Conservation (phyloP, 2,329 filamentous ascomycete species). For the Apiospora pterosperma region DNA sequence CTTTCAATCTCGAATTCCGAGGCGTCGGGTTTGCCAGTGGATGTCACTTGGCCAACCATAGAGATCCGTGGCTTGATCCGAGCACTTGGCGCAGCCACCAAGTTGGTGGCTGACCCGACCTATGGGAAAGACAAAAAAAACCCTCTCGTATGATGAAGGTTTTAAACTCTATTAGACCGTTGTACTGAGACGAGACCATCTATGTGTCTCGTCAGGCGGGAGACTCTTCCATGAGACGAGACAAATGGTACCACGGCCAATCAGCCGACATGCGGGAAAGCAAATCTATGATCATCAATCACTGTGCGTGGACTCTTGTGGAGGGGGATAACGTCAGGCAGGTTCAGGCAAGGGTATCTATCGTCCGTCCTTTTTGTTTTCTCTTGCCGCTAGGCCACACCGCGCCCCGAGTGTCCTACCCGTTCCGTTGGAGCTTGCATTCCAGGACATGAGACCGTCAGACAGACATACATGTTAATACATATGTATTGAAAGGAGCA, state of each 20-base stretch:
- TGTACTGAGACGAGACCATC: not conserved
- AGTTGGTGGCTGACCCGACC: constrained; percentile 1
- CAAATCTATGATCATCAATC: not conserved
- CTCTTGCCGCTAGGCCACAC: not conserved
- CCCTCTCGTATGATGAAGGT: not conserved
- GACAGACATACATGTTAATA: not conserved
- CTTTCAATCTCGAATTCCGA: not conserved
- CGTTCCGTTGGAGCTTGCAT: not conserved
- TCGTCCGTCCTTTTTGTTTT: not conserved
- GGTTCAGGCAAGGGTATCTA: not conserved
- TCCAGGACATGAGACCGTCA: not conserved
- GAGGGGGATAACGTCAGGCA: not conserved
- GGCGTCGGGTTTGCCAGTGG: not conserved
- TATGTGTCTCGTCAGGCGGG: not conserved
- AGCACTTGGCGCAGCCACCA: not conserved
- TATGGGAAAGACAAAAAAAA: not conserved
- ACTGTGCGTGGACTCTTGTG: not conserved
- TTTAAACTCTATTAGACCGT: not conserved
- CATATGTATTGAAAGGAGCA: not conserved
- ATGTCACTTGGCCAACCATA: not conserved
- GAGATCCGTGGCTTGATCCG: not conserved
- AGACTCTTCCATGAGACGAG: not conserved
- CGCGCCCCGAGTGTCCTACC: not conserved
- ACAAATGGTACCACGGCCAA: not conserved
- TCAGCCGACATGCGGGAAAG: not conserved